phyloP scores from a whole-genome alignment of 2,329 filamentous ascomycete genomes.

The Fusarium albidum region DNA sequence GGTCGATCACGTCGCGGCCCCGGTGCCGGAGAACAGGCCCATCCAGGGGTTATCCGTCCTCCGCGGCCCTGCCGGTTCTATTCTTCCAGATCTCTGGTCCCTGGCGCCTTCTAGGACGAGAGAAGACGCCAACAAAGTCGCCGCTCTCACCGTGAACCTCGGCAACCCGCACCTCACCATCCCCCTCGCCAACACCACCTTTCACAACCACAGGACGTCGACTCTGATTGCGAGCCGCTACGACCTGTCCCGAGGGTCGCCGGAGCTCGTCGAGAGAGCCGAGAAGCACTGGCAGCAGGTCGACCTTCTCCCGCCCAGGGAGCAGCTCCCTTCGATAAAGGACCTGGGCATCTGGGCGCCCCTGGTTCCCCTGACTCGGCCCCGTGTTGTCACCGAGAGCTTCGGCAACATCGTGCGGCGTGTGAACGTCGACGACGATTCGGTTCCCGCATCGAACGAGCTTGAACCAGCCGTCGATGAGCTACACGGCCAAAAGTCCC shows the following conservation, averaged over 20 bases:
- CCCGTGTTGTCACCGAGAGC: conserved; percentile 68
- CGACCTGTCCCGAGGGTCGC: conserved; percentile 32
- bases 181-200: conserved; percentile 80
- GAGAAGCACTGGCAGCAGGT: conserved; percentile 53
- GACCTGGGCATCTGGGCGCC: conserved; percentile 50
- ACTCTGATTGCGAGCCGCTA: conserved; percentile 58
- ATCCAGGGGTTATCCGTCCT: conserved; percentile 61
- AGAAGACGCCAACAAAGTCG: conserved; percentile 46
- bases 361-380: conserved; percentile 68
- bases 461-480: conserved; percentile 71
- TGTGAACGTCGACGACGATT: conserved; percentile 57
- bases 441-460: conserved; percentile 73
- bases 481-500: conserved; percentile 56
- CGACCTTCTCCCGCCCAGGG: conserved; percentile 32
- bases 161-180: conserved; percentile 56
- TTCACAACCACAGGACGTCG: conserved; percentile 71
- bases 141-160: conserved; percentile 53
- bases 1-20: conserved; percentile 61
- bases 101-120: conserved; percentile 35
- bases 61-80: conserved; percentile 48
- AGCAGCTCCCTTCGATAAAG: conserved; percentile 30
- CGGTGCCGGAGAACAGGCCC: conserved; percentile 41
- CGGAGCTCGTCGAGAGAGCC: conserved; percentile 37
- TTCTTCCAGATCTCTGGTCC: conserved; percentile 59
- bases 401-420: conserved; percentile 83